These are phyloP conservation scores for Geotrichum siamense DNA, from an alignment of 1,139 yeast genomes.

Conservation along the genomic window DNA sequence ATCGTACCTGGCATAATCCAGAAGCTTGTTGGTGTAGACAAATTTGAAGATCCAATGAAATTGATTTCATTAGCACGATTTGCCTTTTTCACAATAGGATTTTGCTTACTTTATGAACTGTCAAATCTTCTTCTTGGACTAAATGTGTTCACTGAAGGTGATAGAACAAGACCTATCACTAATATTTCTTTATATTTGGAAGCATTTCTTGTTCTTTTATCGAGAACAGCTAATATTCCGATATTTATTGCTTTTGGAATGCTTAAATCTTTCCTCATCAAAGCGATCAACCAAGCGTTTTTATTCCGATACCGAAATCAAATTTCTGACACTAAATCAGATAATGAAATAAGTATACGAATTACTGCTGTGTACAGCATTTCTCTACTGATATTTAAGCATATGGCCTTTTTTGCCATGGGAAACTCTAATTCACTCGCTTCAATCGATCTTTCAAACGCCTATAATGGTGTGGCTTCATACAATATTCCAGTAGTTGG, in stretches of 20 bases:
- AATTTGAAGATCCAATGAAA: slow-evolving; percentile 21
- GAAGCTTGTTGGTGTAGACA: slow-evolving; percentile 27
- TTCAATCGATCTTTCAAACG: slow-evolving; percentile 80
- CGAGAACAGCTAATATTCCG: slow-evolving; percentile 63
- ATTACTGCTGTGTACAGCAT: slow-evolving; percentile 25
- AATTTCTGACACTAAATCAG: slow-evolving; percentile 2
- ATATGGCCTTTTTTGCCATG: slow-evolving; percentile 72
- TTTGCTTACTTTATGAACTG: slow-evolving; percentile 27
- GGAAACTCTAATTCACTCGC: slow-evolving; percentile 93
- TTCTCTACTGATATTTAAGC: slow-evolving; percentile 45
- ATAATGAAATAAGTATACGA: slow-evolving; percentile 13
- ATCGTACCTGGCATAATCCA: slow-evolving; percentile 39
- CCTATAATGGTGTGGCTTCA: slow-evolving; percentile 74
- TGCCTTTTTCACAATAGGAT: slow-evolving; percentile 28
- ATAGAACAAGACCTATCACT: slow-evolving; percentile 32
- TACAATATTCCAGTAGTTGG: slow-evolving; percentile 75
- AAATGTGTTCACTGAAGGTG: slow-evolving; percentile 12
- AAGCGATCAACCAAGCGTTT: slow-evolving; percentile 22
- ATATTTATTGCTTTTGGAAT: slow-evolving; percentile 49
- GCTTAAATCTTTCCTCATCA: slow-evolving; percentile 23
- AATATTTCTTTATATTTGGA: slow-evolving; percentile 44
- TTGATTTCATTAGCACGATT: slow-evolving; percentile 29
- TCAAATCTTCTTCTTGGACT: slow-evolving; percentile 22
- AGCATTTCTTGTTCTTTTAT: slow-evolving; percentile 59
- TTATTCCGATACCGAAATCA: slow-evolving; percentile 15